Conservation (phyloP, 2,329 filamentous ascomycete species). For the Leptographium lundbergii region DNA sequence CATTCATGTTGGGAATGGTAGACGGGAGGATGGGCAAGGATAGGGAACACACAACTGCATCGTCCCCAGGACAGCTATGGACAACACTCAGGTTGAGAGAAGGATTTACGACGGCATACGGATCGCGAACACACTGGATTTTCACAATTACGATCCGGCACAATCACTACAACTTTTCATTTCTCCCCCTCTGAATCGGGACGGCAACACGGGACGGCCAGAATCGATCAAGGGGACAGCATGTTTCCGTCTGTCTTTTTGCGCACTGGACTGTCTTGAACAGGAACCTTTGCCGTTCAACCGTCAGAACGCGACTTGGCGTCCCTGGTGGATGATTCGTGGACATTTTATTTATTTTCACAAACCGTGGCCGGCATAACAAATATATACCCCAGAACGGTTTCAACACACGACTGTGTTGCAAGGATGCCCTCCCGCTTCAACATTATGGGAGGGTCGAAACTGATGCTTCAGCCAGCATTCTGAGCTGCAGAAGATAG, state of each 20-base stretch:
- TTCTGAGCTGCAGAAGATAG: neutral
- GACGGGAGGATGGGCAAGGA: neutral
- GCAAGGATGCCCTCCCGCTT: neutral
- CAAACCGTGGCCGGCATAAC: neutral
- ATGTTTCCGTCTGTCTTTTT: neutral
- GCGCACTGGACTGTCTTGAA: neutral
- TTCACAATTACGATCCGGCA: neutral
- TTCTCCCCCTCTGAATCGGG: neutral
- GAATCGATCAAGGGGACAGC: neutral
- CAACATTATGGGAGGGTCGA: neutral
- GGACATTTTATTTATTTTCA: neutral
- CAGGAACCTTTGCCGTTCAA: neutral
- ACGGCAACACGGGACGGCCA: neutral
- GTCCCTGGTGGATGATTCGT: slow-evolving; percentile 4
- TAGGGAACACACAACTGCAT: neutral
- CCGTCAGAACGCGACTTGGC: neutral
- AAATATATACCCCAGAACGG: neutral
- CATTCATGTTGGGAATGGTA: neutral
- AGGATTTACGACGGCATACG: neutral
- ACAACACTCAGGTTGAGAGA: neutral
- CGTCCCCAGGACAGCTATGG: neutral
- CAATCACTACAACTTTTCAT: neutral
- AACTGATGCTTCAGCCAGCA: neutral
- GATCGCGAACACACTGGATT: neutral
- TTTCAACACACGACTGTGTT: neutral